Evolutionary conservation across 2,329 filamentous ascomycete genomes (phyloP).

Genomic region (Alternaria infectoria): DNA sequence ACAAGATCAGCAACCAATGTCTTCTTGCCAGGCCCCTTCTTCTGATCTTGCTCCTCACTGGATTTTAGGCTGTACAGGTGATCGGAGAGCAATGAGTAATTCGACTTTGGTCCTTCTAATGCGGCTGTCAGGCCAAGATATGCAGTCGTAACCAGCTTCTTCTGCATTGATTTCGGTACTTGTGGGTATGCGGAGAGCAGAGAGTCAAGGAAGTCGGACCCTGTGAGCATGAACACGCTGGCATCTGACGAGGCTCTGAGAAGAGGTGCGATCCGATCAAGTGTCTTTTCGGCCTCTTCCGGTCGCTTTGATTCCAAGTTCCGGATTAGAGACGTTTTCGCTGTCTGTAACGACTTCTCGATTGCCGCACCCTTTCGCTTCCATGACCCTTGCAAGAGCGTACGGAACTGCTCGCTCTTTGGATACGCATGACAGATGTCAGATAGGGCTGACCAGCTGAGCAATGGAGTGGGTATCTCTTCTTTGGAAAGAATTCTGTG

Average conservation of each 20-base stretch:
- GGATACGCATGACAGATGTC: slow-evolving; percentile 71
- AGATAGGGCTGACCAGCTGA: slow-evolving; percentile 72
- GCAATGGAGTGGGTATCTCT: slow-evolving; percentile 55
- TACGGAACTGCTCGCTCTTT: slow-evolving; percentile 63
- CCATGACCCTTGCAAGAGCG: slow-evolving; percentile 60
- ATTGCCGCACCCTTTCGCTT: slow-evolving; percentile 57
- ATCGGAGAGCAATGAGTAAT: slow-evolving; percentile 78
- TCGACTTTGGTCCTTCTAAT: slow-evolving; percentile 69
- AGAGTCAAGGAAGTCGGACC: slow-evolving; percentile 86
- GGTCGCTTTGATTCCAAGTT: slow-evolving; percentile 69
- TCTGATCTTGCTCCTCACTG: slow-evolving; percentile 67
- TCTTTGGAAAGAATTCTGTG: slow-evolving; percentile 62
- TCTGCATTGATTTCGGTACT: slow-evolving; percentile 67
- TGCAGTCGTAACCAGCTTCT: slow-evolving; percentile 71
- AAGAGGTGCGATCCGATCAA: slow-evolving; percentile 68
- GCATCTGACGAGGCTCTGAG: slow-evolving; percentile 65
- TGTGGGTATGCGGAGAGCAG: slow-evolving; percentile 70
- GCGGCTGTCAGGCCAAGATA: slow-evolving; percentile 79
- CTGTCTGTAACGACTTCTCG: slow-evolving; percentile 62
- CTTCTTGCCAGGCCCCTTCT: slow-evolving; percentile 47
- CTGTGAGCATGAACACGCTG: slow-evolving; percentile 73
- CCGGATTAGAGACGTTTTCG: slow-evolving; percentile 68
- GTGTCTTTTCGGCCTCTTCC: slow-evolving; percentile 59
- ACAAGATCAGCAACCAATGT: slow-evolving; percentile 83
- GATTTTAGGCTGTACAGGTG: slow-evolving; percentile 81